phyloP scores from a whole-genome alignment of 176 grass and related monocot species.

The Oryza longistaminata region DNA sequence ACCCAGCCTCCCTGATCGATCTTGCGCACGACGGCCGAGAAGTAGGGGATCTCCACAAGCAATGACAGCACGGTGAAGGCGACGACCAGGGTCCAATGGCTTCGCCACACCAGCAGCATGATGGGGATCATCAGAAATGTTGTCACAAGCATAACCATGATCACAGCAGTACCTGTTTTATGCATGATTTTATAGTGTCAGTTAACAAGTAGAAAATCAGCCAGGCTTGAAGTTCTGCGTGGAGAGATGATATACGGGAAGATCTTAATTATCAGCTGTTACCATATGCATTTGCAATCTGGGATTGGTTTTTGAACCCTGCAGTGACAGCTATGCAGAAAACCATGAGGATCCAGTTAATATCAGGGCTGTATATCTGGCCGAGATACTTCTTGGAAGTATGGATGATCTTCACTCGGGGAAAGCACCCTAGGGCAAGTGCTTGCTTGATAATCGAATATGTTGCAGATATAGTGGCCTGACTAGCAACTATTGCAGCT shows the following conservation, averaged over 20 bases:
- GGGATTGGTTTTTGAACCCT: constrained; percentile 64
- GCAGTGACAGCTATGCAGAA: constrained; percentile 77
- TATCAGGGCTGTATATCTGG: constrained; percentile 93
- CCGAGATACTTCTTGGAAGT: constrained; percentile 78
- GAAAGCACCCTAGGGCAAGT: constrained; percentile 82
- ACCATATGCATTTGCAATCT: constrained; percentile 97
- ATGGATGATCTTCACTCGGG: constrained; percentile 81
- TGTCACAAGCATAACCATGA: constrained; percentile 93
- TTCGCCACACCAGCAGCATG: constrained; percentile 88
- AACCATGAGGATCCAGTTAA: constrained; percentile 87
- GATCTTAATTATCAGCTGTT: not conserved
- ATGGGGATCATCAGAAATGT: constrained; percentile 86
- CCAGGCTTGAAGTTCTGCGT: no score
- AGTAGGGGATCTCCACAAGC: constrained; percentile 61
- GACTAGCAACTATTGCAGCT: constrained; percentile 86
- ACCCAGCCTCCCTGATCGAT: constrained; percentile 85
- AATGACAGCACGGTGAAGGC: constrained; percentile 56
- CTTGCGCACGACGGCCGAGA: constrained; percentile 57
- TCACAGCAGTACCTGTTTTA: constrained; percentile 76
- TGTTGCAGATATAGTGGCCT: constrained; percentile 85
- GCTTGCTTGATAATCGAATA: constrained; percentile 93
- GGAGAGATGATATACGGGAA: not conserved
- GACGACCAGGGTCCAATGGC: constrained; percentile 62
- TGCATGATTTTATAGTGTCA: constrained; percentile 9
- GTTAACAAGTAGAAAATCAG: not conserved